These are phyloP conservation scores for Diplodia corticola DNA, from an alignment of 2,329 filamentous ascomycete genomes.

Conservation along the genomic window DNA sequence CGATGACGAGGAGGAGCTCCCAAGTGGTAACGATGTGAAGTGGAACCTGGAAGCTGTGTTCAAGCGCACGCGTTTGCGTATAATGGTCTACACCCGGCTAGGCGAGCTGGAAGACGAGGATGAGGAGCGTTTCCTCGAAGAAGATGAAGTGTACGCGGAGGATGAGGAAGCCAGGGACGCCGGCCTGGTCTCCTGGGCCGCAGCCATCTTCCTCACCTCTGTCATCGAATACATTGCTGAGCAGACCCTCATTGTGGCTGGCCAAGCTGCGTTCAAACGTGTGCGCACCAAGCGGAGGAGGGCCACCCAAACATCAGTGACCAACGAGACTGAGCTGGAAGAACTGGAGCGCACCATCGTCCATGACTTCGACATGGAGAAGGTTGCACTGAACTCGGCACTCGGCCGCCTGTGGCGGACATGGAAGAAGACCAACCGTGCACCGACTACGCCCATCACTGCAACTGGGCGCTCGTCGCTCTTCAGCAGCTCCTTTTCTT, in stretches of 20 bases:
- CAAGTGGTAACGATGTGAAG: conserved; percentile 44
- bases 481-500: not conserved
- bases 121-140: conserved; percentile 83
- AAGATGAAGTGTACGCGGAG: conserved; percentile 34
- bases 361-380: conserved; percentile 89
- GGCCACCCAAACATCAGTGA: conserved; percentile 28
- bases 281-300: conserved; percentile 44
- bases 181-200: conserved; percentile 74
- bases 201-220: conserved; percentile 93
- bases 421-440: conserved; percentile 83
- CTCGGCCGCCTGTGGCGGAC: conserved; percentile 89
- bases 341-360: conserved; percentile 72
- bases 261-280: conserved; percentile 76
- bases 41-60: conserved; percentile 94
- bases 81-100: conserved; percentile 97
- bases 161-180: conserved; percentile 28
- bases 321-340: conserved; percentile 39
- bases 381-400: conserved; percentile 84
- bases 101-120: conserved; percentile 98
- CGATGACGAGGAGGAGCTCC: conserved; percentile 57
- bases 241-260: conserved; percentile 82
- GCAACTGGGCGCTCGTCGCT: conserved; percentile 24
- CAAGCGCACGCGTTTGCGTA: conserved; percentile 88
- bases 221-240: conserved; percentile 94
- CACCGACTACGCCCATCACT: conserved; percentile 31